A percentile compares a stretch with the other conserved stretches of the same genome.
Evolutionary conservation across 2,329 filamentous ascomycete genomes (phyloP).

Genomic region (Alternaria infectoria): DNA sequence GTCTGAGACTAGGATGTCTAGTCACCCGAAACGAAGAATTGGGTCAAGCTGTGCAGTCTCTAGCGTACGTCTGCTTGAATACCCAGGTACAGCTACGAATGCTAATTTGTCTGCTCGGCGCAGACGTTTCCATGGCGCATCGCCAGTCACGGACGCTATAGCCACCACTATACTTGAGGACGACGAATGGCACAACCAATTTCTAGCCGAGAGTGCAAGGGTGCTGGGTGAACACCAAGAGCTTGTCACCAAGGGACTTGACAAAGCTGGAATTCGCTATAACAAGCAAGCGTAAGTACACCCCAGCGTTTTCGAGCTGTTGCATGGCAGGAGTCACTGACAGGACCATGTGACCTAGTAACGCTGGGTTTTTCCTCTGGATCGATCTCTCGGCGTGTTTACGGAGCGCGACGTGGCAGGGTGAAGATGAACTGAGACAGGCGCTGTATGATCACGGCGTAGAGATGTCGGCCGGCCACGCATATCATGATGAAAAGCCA

Average conservation of each 20-base stretch:
- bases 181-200: slow-evolving; percentile 16
- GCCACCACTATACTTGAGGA: slow-evolving; percentile 29
- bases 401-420: background rate
- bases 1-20: slow-evolving; percentile 38
- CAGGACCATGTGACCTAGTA: slow-evolving; percentile 40
- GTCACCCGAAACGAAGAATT: slow-evolving; percentile 24
- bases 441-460: slow-evolving; percentile 21
- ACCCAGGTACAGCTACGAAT: background rate
- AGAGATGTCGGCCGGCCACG: slow-evolving; percentile 34
- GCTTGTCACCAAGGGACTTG: background rate
- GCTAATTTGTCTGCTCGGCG: background rate
- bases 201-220: background rate
- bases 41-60: slow-evolving; percentile 26
- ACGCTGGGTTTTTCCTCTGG: slow-evolving; percentile 66
- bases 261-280: slow-evolving; percentile 1
- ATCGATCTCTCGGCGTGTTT: slow-evolving; percentile 52
- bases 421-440: slow-evolving; percentile 35
- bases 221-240: background rate
- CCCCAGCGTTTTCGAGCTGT: background rate
- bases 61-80: slow-evolving; percentile 27
- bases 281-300: slow-evolving; percentile 4
- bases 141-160: slow-evolving; percentile 22
- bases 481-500: slow-evolving; percentile 41
- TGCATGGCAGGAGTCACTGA: background rate
- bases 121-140: slow-evolving; percentile 37